Percentiles rank a stretch among this genome's conserved stretches.
Conservation (phyloP, 495 filamentous ascomycete species). For the Aspergillus carlsbadensis region DNA sequence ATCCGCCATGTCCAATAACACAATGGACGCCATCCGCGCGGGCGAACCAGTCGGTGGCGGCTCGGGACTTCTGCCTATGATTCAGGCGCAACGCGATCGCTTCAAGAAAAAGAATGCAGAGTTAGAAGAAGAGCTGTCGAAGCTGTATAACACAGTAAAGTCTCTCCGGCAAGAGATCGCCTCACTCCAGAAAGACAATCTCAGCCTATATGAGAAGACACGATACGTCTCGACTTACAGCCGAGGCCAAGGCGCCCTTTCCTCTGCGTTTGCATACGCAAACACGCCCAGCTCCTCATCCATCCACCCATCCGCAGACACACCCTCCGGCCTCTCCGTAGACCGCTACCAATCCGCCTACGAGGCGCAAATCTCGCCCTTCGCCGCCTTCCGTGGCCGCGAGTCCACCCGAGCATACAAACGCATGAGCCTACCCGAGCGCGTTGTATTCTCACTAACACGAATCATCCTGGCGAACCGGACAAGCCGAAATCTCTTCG, state of each 20-base stretch:
- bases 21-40: constrained; percentile 57
- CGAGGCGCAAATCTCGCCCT: constrained; percentile 91
- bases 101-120: constrained; percentile 96
- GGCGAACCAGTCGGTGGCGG: constrained; percentile 78
- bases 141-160: constrained; percentile 76
- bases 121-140: constrained; percentile 86
- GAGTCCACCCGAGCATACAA: constrained; percentile 92
- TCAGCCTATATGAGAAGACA: constrained; percentile 96
- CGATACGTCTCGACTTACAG: constrained; percentile 93
- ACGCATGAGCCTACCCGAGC: constrained; percentile 88
- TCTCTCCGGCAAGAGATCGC: constrained; percentile 88
- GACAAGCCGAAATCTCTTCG: constrained; percentile 91
- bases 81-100: constrained; percentile 94
- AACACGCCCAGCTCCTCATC: constrained; percentile 73
- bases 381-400: constrained; percentile 88
- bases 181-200: constrained; percentile 91
- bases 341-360: constrained; percentile 93
- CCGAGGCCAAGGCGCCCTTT: constrained; percentile 59
- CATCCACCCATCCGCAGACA: constrained; percentile 59
- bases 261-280: constrained; percentile 69
- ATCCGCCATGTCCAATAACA: constrained; percentile 41
- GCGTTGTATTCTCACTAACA: constrained; percentile 86
- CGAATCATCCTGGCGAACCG: constrained; percentile 86
- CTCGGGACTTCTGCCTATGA: constrained; percentile 93
- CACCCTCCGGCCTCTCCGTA: constrained; percentile 61